These are phyloP conservation scores for Sanghuangporus baumii DNA, from an alignment of 1,284 basidiomycete species.

Conservation along the genomic window DNA sequence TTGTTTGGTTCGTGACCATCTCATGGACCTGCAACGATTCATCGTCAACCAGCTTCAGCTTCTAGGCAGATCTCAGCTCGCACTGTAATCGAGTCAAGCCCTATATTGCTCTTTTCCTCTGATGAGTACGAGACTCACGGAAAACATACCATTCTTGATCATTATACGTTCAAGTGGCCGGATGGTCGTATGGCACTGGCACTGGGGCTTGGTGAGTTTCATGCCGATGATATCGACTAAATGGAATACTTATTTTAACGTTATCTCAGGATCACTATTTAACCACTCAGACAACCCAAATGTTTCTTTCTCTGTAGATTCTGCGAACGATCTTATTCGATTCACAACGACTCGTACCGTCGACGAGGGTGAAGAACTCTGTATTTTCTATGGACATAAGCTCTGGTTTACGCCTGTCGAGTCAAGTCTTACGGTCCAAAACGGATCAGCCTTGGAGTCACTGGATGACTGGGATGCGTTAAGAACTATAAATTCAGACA, in stretches of 20 bases:
- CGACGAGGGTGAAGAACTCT: slow-evolving; percentile 64
- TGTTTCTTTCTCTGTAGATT: slow-evolving; percentile 59
- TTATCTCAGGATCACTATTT: slow-evolving; percentile 64
- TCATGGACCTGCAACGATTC: background rate
- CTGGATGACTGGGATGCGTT: slow-evolving; percentile 45
- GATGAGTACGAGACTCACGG: slow-evolving; percentile 71
- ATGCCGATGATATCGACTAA: background rate
- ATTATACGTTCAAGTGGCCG: slow-evolving; percentile 83
- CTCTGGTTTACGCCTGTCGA: slow-evolving; percentile 55
- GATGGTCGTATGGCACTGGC: slow-evolving; percentile 82
- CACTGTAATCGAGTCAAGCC: slow-evolving; percentile 77
- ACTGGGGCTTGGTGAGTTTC: slow-evolving; percentile 69
- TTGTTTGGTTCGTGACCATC: slow-evolving; percentile 47
- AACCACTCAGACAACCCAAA: slow-evolving; percentile 74
- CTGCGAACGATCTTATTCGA: slow-evolving; percentile 52
- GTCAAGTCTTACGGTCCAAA: slow-evolving; percentile 14
- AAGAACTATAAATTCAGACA: slow-evolving; percentile 26
- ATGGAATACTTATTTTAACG: background rate
- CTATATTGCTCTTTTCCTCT: slow-evolving; percentile 74
- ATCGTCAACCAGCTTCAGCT: slow-evolving; percentile 34
- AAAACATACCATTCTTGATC: slow-evolving; percentile 69
- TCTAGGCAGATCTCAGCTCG: slow-evolving; percentile 51
- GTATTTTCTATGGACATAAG: slow-evolving; percentile 70
- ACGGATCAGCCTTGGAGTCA: background rate
- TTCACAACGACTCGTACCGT: slow-evolving; percentile 58